Evolutionary conservation across 768 basidiomycete species (phyloP), one percentile per base, ranked within the genome.

Genomic region (Suillus luteus): DNA sequence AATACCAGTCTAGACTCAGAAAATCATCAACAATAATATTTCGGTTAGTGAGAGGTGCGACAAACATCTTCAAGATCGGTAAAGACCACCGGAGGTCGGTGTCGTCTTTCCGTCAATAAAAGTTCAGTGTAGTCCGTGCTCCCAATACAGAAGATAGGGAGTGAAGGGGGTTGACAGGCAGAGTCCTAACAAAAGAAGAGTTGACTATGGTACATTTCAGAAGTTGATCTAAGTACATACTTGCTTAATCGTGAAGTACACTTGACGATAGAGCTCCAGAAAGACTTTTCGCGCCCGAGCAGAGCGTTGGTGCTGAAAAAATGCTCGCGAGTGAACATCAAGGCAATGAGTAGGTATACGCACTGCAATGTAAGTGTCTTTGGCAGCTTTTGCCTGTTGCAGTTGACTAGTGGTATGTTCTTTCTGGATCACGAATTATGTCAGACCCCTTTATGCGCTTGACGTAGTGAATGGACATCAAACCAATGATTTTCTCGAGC

Each of bases 341-440:
- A 54, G 31, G 31, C 51, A 33, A 2, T 7, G 11, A 33, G 19
- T 33, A 33, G 2, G 17, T 33, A 54, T 54, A 33, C 52, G 10
- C 19, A 54, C 52, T 54, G 52, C 52, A 15, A 54, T 33, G 19
- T 54, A 54, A 2, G 19, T 54, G 31, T 54, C 31, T 54, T 54
- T 54, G 31, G 52, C 31, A 54, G 52, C 31, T 12, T 10, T 54
- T 33, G 31, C 31, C 19, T 33, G 5, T 33, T 54, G 31, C 17
- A 54, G 19, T n/a, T n/a, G 31, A 19, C 31, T 33, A 7, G 5
- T 5, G 11, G 52, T 52, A 10, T 54, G 9, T 5, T 12, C 31
- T 2, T 33, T 54, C 52, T 54, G 51, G 8, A 52, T 52, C 9
- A 27, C 17, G 2, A 52, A 52, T 52, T 52, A 52, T 15, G 17